These are phyloP conservation scores for Coemansia sp. DNA, from an alignment of 192 early-diverging fungal genomes.

Conservation along the genomic window DNA sequence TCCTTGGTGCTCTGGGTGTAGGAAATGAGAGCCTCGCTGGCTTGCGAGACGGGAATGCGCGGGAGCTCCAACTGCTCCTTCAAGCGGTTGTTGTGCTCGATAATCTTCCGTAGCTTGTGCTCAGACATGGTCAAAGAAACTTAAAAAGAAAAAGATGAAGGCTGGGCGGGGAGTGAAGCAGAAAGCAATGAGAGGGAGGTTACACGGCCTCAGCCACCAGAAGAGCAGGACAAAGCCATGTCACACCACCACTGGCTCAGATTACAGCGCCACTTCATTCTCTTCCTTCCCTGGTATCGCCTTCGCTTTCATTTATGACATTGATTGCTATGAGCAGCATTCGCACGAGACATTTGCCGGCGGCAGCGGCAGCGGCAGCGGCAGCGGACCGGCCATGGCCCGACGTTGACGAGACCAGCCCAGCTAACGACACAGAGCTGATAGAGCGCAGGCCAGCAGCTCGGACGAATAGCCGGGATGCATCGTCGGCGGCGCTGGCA, in stretches of 20 bases:
- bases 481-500: neutral
- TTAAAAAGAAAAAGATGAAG: neutral
- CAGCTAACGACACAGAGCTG: neutral
- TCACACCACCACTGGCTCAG: neutral
- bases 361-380: neutral
- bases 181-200: too few species aligned
- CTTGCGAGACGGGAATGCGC: conserved; percentile 74
- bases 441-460: neutral
- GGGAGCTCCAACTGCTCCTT: conserved; percentile 76
- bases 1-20: conserved; percentile 61
- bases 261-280: neutral
- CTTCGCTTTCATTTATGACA: neutral
- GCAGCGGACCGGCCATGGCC: neutral
- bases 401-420: neutral
- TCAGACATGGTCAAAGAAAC: conserved; percentile 44
- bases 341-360: neutral
- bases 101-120: conserved; percentile 65
- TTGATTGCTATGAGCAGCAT: neutral
- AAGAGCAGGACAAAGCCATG: neutral
- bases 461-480: neutral
- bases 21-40: conserved; percentile 59
- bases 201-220: neutral
- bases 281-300: neutral
- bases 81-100: conserved; percentile 72
- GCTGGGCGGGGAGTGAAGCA: neutral